Evolutionary conservation across 352 stramenopile species (phyloP), one percentile per base, ranked within the genome.

Genomic region (Phytophthora foliorum): DNA sequence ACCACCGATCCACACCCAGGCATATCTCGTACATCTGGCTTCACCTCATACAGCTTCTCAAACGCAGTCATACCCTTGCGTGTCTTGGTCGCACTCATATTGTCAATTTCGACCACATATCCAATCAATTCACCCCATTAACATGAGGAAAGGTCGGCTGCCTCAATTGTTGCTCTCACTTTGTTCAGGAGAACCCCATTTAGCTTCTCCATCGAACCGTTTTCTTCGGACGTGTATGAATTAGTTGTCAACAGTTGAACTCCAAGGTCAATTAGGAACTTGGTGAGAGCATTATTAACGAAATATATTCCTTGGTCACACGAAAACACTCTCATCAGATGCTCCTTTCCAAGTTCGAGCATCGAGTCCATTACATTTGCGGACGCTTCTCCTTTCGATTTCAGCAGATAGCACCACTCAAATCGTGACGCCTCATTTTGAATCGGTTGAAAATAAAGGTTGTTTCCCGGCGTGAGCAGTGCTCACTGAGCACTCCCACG

Each of bases 351-450:
- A 3, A 59, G 7, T 34, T 34, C 9, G 4, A 34, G 8, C 4
- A 34, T 8, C 29, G 8, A 34, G 29, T 34, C 9, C 29, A 31
- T 51, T 1, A 46, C 21, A 42, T 62, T 51, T 1, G 17, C 6
- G 8, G 25, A 14, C 14, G 41, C 39, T 25, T 62, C 27, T 29
- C 21, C 7, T 14, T 53, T 62, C 1, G 8, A 22, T 5, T 62
- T 31, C n/a, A 62, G 16, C 10, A 62, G 54, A 19, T 34, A 62
- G 13, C 16, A 31, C 25, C 54, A 62, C 11, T 51, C 44, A 34
- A 62, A 62, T 10, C 27, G 31, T 2, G 41, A 53, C 1, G 54
- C 54, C 27, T 62, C 41, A 36, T 52, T 39, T 45, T 62, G 39
- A 1, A 53, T 34, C 6, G 53, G 13, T 25, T 62, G 54, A 9